These are phyloP conservation scores for Cajanus cajan DNA, from an alignment of 306 rosid species.

Conservation along the genomic window DNA sequence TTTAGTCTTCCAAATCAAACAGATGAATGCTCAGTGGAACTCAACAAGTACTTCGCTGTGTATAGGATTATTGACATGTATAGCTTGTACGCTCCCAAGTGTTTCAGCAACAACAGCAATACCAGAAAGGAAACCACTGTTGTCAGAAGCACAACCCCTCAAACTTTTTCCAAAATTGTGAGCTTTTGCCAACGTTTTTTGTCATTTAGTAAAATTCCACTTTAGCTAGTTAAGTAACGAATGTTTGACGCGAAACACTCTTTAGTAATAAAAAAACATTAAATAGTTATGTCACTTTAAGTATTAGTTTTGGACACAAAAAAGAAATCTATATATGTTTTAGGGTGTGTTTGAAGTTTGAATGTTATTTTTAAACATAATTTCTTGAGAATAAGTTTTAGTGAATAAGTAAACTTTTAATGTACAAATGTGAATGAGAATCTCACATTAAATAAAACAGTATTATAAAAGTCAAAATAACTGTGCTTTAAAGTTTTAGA, in stretches of 20 bases:
- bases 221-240: background rate
- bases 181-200: background rate
- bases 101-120: conserved; percentile 29
- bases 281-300: background rate
- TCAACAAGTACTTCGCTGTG: conserved; percentile 37
- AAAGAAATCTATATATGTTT: too few relatives aligned
- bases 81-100: conserved; percentile 51
- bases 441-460: too few relatives aligned
- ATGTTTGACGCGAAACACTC: too few relatives aligned
- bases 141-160: conserved; percentile 6
- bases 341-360: too few relatives aligned
- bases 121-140: conserved; percentile 1
- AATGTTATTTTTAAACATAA: too few relatives aligned
- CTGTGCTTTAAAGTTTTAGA: too few relatives aligned
- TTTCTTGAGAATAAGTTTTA: too few relatives aligned
- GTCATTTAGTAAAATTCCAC: background rate
- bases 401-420: too few relatives aligned
- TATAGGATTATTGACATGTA: conserved; percentile 49
- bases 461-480: too few relatives aligned
- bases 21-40: conserved; percentile 18
- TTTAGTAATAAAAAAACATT: too few relatives aligned
- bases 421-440: too few relatives aligned
- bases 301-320: background rate
- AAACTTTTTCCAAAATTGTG: conserved; percentile 29
- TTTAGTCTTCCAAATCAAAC: conserved; percentile 29